Conservation (phyloP, 345 rosid species). For the Combretum micranthum region DNA sequence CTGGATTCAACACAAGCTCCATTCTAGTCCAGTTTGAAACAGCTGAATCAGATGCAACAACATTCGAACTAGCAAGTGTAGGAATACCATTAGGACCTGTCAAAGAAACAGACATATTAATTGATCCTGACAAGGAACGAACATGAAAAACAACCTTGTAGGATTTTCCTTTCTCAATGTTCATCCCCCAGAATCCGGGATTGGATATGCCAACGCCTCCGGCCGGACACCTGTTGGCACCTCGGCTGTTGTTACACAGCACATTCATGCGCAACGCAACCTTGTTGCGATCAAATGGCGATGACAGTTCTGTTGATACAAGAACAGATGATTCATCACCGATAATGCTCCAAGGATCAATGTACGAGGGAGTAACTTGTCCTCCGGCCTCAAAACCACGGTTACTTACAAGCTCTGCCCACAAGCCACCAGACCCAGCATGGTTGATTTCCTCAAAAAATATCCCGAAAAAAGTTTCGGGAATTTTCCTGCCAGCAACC, state of each 20-base stretch:
- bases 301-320: slow-evolving; percentile 89
- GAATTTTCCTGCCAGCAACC: slow-evolving; percentile 39
- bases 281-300: slow-evolving; percentile 78
- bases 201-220: slow-evolving; percentile 89
- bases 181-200: slow-evolving; percentile 99
- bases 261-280: slow-evolving; percentile 83
- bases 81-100: slow-evolving; percentile 51
- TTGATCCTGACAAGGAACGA: slow-evolving; percentile 47
- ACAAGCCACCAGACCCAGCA: slow-evolving; percentile 97
- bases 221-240: slow-evolving; percentile 47
- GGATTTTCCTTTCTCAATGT: slow-evolving; percentile 68
- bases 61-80: slow-evolving; percentile 56
- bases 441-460: slow-evolving; percentile 99
- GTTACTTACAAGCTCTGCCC: slow-evolving; percentile 96
- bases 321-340: slow-evolving; percentile 51
- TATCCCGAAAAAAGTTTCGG: slow-evolving; percentile 77
- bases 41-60: slow-evolving; percentile 38
- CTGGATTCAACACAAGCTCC: slow-evolving; percentile 64
- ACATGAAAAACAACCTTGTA: slow-evolving; percentile 68
- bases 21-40: slow-evolving; percentile 72
- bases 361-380: slow-evolving; percentile 68
- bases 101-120: slow-evolving; percentile 58
- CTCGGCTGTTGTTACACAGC: slow-evolving; percentile 49
- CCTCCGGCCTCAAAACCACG: slow-evolving; percentile 99
- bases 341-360: slow-evolving; percentile 83